Percentiles rank a stretch among this genome's conserved stretches.
Conservation (phyloP, 306 rosid genomes). For the Vachellia collinsii region DNA sequence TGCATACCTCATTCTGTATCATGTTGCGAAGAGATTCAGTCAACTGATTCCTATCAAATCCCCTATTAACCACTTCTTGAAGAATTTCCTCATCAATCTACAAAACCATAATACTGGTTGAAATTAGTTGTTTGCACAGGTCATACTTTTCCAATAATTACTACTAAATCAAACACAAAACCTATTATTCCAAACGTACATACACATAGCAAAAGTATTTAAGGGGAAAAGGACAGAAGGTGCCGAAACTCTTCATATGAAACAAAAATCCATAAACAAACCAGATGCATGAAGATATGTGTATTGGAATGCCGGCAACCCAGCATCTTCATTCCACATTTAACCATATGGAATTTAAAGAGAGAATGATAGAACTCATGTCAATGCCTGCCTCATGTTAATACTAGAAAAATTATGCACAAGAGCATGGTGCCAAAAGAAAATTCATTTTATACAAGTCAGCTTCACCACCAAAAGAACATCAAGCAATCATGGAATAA, state of each 20-base stretch:
- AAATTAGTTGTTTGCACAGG: not conserved
- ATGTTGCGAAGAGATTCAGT: constrained; percentile 80
- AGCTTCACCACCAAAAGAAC: not conserved
- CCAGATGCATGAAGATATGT: constrained; percentile 1
- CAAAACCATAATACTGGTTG: constrained; percentile 38
- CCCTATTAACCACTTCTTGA: constrained; percentile 79
- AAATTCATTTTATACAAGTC: constrained; percentile 3
- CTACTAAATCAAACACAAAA: constrained; percentile 8
- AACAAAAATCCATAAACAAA: constrained; percentile 24
- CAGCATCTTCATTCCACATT: constrained; percentile 1
- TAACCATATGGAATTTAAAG: not conserved
- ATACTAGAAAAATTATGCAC: constrained; percentile 2
- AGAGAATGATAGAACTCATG: not conserved
- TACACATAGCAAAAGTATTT: not conserved
- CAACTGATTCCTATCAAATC: constrained; percentile 75
- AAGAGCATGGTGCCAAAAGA: constrained; percentile 7
- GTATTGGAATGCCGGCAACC: constrained; percentile 16
- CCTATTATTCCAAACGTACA: constrained; percentile 2
- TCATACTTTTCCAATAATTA: constrained; percentile 20
- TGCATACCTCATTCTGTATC: constrained; percentile 77
- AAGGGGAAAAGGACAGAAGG: not conserved
- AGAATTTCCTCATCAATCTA: constrained; percentile 94
- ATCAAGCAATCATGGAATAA: constrained; percentile 14
- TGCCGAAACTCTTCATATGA: constrained; percentile 1
- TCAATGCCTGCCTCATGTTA: not conserved